Base-by-base conservation (phyloP, 1,284 basidiomycete genomes). In the Psilocybe mexicana region DNA sequence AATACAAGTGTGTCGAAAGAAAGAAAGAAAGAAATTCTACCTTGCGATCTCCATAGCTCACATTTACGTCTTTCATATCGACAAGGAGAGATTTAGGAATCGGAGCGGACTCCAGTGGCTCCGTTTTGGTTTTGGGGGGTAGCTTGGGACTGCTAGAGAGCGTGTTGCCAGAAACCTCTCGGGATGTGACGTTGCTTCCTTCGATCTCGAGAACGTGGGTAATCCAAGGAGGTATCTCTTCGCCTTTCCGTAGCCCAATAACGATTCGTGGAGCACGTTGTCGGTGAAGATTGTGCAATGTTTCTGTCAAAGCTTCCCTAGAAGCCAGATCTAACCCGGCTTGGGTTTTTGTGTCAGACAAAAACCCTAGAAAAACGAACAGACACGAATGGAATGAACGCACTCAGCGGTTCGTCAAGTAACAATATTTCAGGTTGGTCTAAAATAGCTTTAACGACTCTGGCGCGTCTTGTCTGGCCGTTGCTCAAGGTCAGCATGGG, bases 391-490 rank as follows among this genome's bases (percentile, higher is more conserved):
- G 30, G 48, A 23, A 59, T 63, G 46, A 56, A 79, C 81, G 56
- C 69, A 87, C 89, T 88, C 38, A 93, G 74, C 1, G 94, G 94
- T 69, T 96, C 94, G 63, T 96, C 94, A 11, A 97, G 76, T 2
- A 96, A 72, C 23, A 96, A 70, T 48, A 97, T 64, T 58, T 86
- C 80, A 0, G 93, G 92, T 43, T 81, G 77, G 14, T 75, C 77
- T 43, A 98, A 72, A 7, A 98, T 72, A 0, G 93, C 92, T 62
- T 86, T 86, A 2, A 92, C 79, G 46, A 99, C 92, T 50, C 95
- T 79, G 3, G 94, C 94, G 25, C 94, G 76, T 38, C 96, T 75
- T 23, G 90, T 97, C 76, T 99, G 96, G 0, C 96, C 96, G 65
- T 96, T 96, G 61, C 90, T 93, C 51, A 98, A 72, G 0, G 91